These are phyloP conservation scores for Sonneratia alba DNA, from an alignment of 345 rosid species.

Conservation along the genomic window DNA sequence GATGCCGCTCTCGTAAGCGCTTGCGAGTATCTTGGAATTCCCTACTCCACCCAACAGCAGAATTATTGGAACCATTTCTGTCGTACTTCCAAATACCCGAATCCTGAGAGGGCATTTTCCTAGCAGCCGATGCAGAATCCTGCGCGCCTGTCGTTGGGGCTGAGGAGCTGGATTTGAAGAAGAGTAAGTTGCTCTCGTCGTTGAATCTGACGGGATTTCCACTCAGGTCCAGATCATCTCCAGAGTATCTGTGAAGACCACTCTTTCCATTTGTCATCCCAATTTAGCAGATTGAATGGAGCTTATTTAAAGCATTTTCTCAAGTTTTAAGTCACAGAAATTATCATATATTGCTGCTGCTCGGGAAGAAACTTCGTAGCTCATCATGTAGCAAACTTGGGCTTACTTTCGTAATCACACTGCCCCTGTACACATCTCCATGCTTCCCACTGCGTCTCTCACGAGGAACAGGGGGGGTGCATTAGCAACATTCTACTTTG, in stretches of 20 bases:
- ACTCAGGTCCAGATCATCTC: slow-evolving; percentile 61
- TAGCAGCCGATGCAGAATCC: slow-evolving; percentile 92
- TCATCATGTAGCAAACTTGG: no score
- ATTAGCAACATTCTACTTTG: no score
- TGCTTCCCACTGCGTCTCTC: no score
- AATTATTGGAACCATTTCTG: slow-evolving; percentile 60
- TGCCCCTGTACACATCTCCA: no score
- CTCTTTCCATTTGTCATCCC: slow-evolving; percentile 5
- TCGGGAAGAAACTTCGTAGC: no score
- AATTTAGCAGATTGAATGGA: no score
- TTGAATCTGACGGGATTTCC: slow-evolving; percentile 48
- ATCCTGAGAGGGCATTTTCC: slow-evolving; percentile 78
- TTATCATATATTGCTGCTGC: no score
- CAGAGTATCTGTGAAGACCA: slow-evolving; percentile 47
- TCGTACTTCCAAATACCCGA: slow-evolving; percentile 82
- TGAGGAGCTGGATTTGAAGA: slow-evolving; percentile 59
- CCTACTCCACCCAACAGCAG: slow-evolving; percentile 75
- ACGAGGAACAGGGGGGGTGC: no score
- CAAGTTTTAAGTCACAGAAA: no score
- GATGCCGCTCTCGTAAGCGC: slow-evolving; percentile 26
- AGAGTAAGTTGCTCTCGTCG: slow-evolving; percentile 63
- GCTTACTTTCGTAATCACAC: no score
- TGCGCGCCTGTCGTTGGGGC: slow-evolving; percentile 44
- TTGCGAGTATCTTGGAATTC: slow-evolving; percentile 38
- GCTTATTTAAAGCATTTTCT: no score